phyloP scores from a whole-genome alignment of 176 grass and related monocot genomes.

The Hordeum marinum region DNA sequence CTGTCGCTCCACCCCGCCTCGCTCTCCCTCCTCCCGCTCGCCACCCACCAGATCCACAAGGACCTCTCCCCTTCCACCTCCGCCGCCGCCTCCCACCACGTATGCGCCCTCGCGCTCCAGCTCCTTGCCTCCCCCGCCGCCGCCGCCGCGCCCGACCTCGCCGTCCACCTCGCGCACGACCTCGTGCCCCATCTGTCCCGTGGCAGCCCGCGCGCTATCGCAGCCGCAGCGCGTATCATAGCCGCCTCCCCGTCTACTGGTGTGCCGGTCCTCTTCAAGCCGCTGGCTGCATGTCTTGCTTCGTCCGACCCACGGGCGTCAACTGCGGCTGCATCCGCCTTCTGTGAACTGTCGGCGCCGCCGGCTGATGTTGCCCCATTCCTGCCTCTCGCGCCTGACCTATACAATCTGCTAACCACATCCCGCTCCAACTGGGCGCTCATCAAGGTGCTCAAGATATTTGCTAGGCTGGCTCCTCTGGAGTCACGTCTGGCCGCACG shows the following conservation, averaged over 20 bases:
- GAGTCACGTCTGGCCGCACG: slow-evolving; percentile 63
- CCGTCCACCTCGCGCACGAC: slow-evolving; percentile 61
- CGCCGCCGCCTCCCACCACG: slow-evolving; percentile 31
- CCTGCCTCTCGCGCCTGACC: slow-evolving; percentile 80
- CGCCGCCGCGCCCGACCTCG: slow-evolving; percentile 49
- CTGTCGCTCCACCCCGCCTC: slow-evolving; percentile 78
- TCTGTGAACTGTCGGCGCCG: slow-evolving; percentile 78
- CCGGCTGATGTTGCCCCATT: slow-evolving; percentile 62
- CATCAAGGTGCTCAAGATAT: slow-evolving; percentile 94
- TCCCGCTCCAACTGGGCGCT: slow-evolving; percentile 83
- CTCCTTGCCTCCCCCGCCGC: slow-evolving; percentile 59
- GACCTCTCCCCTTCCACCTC: slow-evolving; percentile 58
- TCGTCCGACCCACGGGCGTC: slow-evolving; percentile 58
- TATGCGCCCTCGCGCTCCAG: slow-evolving; percentile 59
- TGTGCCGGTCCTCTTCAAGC: slow-evolving; percentile 78
- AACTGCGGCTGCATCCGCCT: slow-evolving; percentile 59
- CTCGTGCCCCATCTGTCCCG: slow-evolving; percentile 62
- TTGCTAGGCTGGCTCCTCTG: slow-evolving; percentile 59
- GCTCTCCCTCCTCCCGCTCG: slow-evolving; percentile 68
- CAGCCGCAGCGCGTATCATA: slow-evolving; percentile 54
- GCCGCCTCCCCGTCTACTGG: slow-evolving; percentile 44
- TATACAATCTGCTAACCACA: slow-evolving; percentile 61
- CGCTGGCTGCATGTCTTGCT: slow-evolving; percentile 74
- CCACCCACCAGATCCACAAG: slow-evolving; percentile 86
- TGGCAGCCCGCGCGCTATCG: slow-evolving; percentile 48